Base-by-base conservation (phyloP, 129 eudicot genomes). In the Tagetes erecta region DNA sequence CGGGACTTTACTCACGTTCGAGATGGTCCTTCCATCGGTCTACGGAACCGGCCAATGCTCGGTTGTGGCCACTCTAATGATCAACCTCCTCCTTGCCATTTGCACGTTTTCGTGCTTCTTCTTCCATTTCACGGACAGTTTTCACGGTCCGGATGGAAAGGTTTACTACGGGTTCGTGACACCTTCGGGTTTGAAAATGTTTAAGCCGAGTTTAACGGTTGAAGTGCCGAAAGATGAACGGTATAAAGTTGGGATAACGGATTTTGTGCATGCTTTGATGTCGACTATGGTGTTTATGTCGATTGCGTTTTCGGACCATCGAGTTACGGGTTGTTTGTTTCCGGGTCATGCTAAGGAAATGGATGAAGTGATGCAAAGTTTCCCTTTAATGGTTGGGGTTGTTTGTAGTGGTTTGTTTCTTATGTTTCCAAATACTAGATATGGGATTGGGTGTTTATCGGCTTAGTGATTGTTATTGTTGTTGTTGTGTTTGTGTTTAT, bases 51-150 rank as follows among this genome's bases (percentile, higher is more conserved):
- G 91, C 6, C 75, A 78, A 8, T 93, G 96, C 83, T 74, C 91
- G 27, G 58, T 78, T 1, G 96, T 87, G 0, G 80, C 81, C 44
- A 87, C 92, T n/a, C 72, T 79, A 51, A 89, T 93, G 98, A 90
- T 90, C 68, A 33, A 65, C 64, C 6, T 71, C 53, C 87, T 93
- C 1, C 80, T 93, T 5, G 50, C 71, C 42, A 79, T 93, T 3
- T 93, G 96, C 80, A 64, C 85, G 0, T 78, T 90, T 20, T 93
- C 96, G 1, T 93, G 98, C 84, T 87, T 93, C 82, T 93, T 93
- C 85, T 93, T 93, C 74, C 98, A 93, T 81, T 93, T 93, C 85
- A 93, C 98, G 1, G 98, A 93, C 80, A 87, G 95, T 81, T 90
- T 93, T 33, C 83, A 83, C 3, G 83, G 86, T 2, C 87, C 92